phyloP scores from a whole-genome alignment of 2,329 filamentous ascomycete genomes.

The Rasamsonia emersonii region DNA sequence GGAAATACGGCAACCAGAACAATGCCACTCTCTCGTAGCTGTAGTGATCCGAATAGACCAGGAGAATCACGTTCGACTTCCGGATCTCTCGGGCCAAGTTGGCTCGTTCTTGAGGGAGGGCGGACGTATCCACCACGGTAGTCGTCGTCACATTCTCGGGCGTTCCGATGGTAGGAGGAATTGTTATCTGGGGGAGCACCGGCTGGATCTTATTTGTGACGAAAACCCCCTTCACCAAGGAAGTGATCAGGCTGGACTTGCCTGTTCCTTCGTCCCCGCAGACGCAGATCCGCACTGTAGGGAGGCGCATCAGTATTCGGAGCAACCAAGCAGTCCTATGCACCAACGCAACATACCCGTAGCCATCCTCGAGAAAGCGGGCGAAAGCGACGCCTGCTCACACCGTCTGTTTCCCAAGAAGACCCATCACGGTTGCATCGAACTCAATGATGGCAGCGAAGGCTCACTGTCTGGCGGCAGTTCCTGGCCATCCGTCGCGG shows the following conservation, averaged over 20 bases:
- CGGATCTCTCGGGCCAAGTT: conserved; percentile 88
- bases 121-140: conserved; percentile 87
- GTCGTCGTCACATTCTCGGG: conserved; percentile 96
- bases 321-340: neutral
- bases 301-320: neutral
- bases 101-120: conserved; percentile 83
- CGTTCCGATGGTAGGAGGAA: conserved; percentile 84
- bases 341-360: conserved; percentile 6
- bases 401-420: too few species aligned
- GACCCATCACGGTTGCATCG: too few species aligned
- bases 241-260: conserved; percentile 88
- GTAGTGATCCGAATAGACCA: conserved; percentile 98
- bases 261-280: conserved; percentile 95
- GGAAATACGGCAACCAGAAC: conserved; percentile 98
- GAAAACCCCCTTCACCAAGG: conserved; percentile 94
- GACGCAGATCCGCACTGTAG: conserved; percentile 77
- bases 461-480: too few species aligned
- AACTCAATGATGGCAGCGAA: too few species aligned
- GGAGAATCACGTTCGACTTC: conserved; percentile 91
- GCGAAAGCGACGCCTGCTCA: too few species aligned
- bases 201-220: conserved; percentile 92
- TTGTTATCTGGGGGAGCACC: conserved; percentile 87
- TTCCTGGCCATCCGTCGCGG: too few species aligned
- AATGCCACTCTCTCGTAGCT: conserved; percentile 95
- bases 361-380: conserved; percentile 11